Conservation (phyloP, 805 yeast genomes). For the Myxozyma geophila region DNA sequence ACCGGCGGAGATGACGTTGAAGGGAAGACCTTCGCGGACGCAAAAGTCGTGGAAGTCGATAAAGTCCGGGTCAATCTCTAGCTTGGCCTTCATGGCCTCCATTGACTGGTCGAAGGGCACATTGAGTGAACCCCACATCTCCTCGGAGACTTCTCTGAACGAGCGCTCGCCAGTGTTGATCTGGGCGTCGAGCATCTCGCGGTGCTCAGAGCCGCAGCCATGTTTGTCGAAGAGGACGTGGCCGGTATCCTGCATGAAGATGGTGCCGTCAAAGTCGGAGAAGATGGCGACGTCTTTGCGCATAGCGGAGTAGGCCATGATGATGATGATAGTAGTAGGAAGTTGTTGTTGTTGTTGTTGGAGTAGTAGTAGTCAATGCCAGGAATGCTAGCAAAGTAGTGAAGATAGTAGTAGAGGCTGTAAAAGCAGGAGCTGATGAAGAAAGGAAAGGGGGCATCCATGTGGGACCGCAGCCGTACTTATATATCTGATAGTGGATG, state of each 20-base stretch:
- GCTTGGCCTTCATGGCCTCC: conserved; percentile 44
- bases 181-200: conserved; percentile 47
- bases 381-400: too few relatives aligned
- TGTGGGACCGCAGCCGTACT: too few relatives aligned
- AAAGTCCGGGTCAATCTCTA: conserved; percentile 50
- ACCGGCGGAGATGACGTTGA: conserved; percentile 53
- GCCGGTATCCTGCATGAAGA: conserved; percentile 53
- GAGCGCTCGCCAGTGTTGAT: conserved; percentile 47
- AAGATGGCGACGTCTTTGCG: conserved; percentile 37
- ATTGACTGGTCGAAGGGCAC: conserved; percentile 49
- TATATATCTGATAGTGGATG: neutral
- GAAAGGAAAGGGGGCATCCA: neutral
- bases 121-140: conserved; percentile 51
- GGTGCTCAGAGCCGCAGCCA: conserved; percentile 49
- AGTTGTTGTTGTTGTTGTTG: neutral
- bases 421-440: neutral
- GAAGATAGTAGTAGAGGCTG: neutral
- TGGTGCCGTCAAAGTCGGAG: conserved; percentile 52
- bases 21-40: conserved; percentile 47
- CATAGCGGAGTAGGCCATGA: conserved; percentile 14
- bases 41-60: conserved; percentile 47
- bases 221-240: conserved; percentile 51
- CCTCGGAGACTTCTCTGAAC: conserved; percentile 51
- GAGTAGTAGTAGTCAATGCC: neutral
- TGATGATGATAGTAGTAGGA: neutral